A percentile compares a stretch with the other conserved stretches of the same genome.
Evolutionary conservation across 176 grass and related monocot genomes (phyloP).

Genomic region (Oryza officinalis): DNA sequence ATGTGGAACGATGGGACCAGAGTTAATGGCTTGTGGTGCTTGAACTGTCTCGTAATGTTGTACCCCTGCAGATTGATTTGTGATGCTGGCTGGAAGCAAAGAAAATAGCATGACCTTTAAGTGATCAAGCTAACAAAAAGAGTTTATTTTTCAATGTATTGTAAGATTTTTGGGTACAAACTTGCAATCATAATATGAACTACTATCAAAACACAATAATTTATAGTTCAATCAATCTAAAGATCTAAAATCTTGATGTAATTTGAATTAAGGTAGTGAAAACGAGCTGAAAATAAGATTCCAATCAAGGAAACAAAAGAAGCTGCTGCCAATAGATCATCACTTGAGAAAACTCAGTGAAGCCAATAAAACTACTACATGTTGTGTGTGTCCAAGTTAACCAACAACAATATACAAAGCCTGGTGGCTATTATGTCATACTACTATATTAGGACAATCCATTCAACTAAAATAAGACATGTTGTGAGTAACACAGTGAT

Average conservation of each 20-base stretch:
- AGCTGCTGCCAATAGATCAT: neutral
- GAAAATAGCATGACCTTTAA: constrained; percentile 34
- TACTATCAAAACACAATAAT: neutral
- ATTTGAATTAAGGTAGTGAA: neutral
- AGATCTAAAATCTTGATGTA: neutral
- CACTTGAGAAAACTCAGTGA: neutral
- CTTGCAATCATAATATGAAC: constrained; percentile 8
- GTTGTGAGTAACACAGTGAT: neutral
- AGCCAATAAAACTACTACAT: neutral
- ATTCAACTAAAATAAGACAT: neutral
- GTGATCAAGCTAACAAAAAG: constrained; percentile 24
- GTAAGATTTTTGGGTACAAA: neutral
- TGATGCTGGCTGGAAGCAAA: constrained; percentile 48
- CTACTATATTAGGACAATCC: neutral
- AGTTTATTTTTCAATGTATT: neutral
- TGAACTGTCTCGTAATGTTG: constrained; percentile 47
- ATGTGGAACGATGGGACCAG: constrained; percentile 29
- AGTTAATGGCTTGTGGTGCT: constrained; percentile 30
- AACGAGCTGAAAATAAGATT: neutral
- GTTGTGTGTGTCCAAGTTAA: neutral
- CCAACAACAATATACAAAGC: neutral
- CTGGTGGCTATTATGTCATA: neutral
- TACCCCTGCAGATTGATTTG: constrained; percentile 41
- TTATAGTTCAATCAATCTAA: neutral
- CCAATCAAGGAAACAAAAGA: neutral